Conservation (phyloP, 1,284 basidiomycete species). For the Tylopilus orsonianus region DNA sequence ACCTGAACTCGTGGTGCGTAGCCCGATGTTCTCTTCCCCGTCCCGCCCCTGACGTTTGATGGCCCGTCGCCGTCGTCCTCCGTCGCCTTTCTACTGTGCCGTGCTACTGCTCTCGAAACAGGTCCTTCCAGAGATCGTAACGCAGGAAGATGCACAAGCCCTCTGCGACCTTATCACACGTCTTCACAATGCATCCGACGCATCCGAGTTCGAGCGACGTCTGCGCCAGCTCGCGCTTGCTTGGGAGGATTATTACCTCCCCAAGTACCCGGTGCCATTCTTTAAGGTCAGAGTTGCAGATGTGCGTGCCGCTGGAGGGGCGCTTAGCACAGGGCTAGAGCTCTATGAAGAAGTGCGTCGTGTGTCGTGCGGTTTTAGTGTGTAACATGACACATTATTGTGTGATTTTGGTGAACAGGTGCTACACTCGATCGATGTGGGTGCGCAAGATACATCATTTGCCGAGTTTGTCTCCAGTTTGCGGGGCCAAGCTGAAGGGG, state of each 20-base stretch:
- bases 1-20: slow-evolving; percentile 30
- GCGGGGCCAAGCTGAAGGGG: slow-evolving; percentile 26
- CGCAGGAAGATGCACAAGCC: slow-evolving; percentile 23
- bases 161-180: slow-evolving; percentile 19
- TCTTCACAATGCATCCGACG: slow-evolving; percentile 19
- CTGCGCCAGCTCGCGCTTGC: slow-evolving; percentile 30
- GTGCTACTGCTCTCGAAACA: slow-evolving; percentile 1
- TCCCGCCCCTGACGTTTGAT: slow-evolving; percentile 8
- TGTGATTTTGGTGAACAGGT: slow-evolving; percentile 18
- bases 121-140: slow-evolving; percentile 25
- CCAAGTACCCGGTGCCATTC: slow-evolving; percentile 33
- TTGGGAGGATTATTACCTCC: slow-evolving; percentile 35
- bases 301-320: slow-evolving; percentile 31
- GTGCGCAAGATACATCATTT: slow-evolving; percentile 22
- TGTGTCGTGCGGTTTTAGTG: no score
- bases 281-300: slow-evolving; percentile 35
- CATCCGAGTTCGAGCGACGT: slow-evolving; percentile 20
- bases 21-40: background rate
- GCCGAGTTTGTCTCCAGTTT: slow-evolving; percentile 25
- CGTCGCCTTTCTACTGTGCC: background rate
- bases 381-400: slow-evolving; percentile 1
- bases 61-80: slow-evolving; percentile 2
- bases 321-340: slow-evolving; percentile 31
- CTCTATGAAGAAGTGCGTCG: slow-evolving; percentile 32
- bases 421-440: slow-evolving; percentile 20